A percentile compares a stretch with the other conserved stretches of the same genome.
Evolutionary conservation across 495 filamentous ascomycete species (phyloP).

Genomic region (Penicillium turbatum): DNA sequence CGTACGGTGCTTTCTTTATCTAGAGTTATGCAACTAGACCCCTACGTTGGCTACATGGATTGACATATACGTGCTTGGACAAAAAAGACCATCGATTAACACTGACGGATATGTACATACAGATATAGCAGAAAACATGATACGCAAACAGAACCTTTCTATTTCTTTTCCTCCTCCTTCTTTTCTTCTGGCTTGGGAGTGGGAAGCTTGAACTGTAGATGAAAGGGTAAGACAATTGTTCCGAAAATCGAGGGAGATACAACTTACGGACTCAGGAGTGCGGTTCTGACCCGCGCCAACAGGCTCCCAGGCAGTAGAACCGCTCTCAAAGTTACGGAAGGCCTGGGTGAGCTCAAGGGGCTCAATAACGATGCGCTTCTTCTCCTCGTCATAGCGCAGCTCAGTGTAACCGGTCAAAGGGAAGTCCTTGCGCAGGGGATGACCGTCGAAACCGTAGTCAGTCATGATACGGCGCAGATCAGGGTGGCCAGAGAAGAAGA

Average conservation of each 20-base stretch:
- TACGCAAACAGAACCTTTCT: conserved; percentile 46
- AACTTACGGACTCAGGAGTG: conserved; percentile 67
- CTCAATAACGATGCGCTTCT: conserved; percentile 98
- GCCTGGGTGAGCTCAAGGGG: conserved; percentile 96
- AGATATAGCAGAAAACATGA: conserved; percentile 35
- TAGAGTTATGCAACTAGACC: not conserved
- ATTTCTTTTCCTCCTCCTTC: conserved; percentile 93
- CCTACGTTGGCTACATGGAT: not conserved
- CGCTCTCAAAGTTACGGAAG: conserved; percentile 97
- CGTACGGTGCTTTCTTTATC: not conserved
- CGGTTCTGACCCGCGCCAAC: conserved; percentile 75
- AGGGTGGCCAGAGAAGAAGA: conserved; percentile 93
- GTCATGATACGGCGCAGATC: conserved; percentile 99
- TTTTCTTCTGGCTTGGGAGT: conserved; percentile 91
- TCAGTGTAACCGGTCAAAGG: conserved; percentile 98
- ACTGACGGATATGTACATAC: conserved; percentile 45
- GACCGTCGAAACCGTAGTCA: conserved; percentile 98
- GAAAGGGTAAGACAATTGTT: conserved; percentile 3
- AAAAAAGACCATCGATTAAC: conserved; percentile 33
- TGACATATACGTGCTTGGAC: not conserved
- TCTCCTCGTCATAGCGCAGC: conserved; percentile 97
- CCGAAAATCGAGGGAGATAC: not conserved
- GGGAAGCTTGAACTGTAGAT: conserved; percentile 75
- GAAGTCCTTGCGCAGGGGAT: conserved; percentile 97
- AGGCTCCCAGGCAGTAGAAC: conserved; percentile 73